Evolutionary conservation across 2,329 filamentous ascomycete genomes (phyloP).

Genomic region (Sarocladium strictum): DNA sequence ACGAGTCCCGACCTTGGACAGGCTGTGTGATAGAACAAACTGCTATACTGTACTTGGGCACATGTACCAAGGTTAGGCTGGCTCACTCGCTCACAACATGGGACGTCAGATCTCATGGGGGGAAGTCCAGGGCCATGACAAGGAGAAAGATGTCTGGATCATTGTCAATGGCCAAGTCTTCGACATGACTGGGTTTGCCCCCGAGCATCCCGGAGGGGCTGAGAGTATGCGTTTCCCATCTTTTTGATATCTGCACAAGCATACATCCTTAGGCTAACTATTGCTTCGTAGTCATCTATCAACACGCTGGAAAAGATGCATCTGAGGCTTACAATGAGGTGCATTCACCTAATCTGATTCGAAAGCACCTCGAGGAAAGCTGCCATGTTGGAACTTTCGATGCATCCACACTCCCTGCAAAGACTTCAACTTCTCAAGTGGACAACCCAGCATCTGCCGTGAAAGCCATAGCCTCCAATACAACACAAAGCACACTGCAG

Average conservation of each 20-base stretch:
- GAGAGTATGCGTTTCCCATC: neutral
- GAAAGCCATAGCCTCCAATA: no score
- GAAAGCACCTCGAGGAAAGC: neutral
- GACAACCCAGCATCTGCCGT: no score
- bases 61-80: no score
- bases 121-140: neutral
- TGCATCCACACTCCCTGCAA: no score
- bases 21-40: neutral
- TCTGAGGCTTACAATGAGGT: neutral
- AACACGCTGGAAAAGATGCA: neutral
- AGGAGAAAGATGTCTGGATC: constrained; percentile 52
- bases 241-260: neutral
- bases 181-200: constrained; percentile 59
- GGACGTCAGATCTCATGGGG: neutral
- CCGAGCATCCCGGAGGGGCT: constrained; percentile 28
- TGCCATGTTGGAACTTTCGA: no score
- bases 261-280: neutral
- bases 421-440: no score
- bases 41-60: no score
- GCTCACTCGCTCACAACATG: neutral
- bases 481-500: no score
- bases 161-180: constrained; percentile 60
- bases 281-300: neutral
- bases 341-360: neutral
- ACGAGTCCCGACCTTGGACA: neutral